Base-by-base conservation (phyloP, 2,329 filamentous ascomycete genomes). In the Aspergillus ruber region DNA sequence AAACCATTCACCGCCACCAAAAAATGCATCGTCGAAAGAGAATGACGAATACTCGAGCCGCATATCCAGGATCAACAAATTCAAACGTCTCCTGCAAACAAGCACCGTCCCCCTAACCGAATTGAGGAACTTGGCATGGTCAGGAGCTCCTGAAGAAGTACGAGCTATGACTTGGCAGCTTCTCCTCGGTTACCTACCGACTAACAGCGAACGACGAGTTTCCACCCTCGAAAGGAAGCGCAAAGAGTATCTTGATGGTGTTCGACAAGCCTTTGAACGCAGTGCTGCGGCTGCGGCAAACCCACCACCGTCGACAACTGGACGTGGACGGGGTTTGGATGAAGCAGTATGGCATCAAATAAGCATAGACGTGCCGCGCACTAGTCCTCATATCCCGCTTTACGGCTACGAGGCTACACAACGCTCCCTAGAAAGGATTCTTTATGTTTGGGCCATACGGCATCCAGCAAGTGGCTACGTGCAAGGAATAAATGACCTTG, bases 281-380 rank as follows among this genome's bases (percentile, higher is more conserved):
- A 76, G 67, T 17, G 68, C 70, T 23, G 65, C 64, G 33, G 62
- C 69, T 13, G 66, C 70, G n/a, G 52, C 54, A 20, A 74, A 72
- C 25, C 67, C 73, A 1, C 62, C 64, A 27, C 60, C 68, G 36
- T 69, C 74, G 6, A 63, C 53, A 27, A 65, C 69, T 10, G 78
- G 82, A 39, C 75, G 78, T 52, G 82, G 83, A 2, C 81, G 88
- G 46, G 91, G 90, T 2, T 73, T 98, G 15, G 94, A 98, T 59
- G 93, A 98, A 73, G 86, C 89, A n/a, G 84, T 98, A 50, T 98
- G 93, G 93, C 93, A 98, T 72, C 93, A 98, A 65, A 97, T 98
- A 70, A 96, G 90, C 69, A 98, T 98, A 62, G 93, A 98, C 64
- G 88, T 97, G 18, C 93, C 93, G 2, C 83, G 93, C 44, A 98